Evolutionary conservation across 805 yeast species (phyloP), one percentile per base, ranked within the genome.

Genomic region (Cyberlindnera amylophila): DNA sequence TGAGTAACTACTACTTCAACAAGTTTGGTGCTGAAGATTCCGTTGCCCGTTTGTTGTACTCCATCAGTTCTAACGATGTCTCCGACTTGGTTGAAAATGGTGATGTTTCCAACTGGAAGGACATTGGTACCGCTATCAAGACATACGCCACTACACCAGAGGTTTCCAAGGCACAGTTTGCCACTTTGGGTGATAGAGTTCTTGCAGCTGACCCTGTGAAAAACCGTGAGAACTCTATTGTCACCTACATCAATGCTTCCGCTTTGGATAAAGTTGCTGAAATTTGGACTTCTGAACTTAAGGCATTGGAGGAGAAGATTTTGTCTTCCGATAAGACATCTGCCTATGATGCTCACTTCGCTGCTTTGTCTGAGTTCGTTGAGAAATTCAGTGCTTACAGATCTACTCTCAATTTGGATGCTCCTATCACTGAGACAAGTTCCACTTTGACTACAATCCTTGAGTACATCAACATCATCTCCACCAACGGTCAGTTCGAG

Each of bases 281-380:
- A 11, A 76, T 93, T 49, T 93, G 99, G 99, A 73, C 86, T 39
- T 69, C 77, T 21, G 99, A 93, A 63, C 67, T 84, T 55, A 65
- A 72, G 36, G 57, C 68, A 1, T 57, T 67, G 23, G 82, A 78
- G 50, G 63, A 66, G 9, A 62, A 69, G 30, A 61, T 75, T 32
- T 49, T 68, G 30, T 55, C 58, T 32, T 45, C 62, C n/a, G 62
- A 63, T 26, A 65, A 64, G 32, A 60, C 60, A 10, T 76, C 96
- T 3, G 79, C 87, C 1, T 82, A 84, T 42, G 93, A 84, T 50
- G 96, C 96, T 17, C 88, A 88, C 56, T 80, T 84, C 52, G 84
- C 78, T 52, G 84, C 96, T 8, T 70, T 91, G 60, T 82, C 83
- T 40, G 82, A 79, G 55, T 83, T 89, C 58, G 84, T 87, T 39